Evolutionary conservation across 192 early-diverging fungal genomes (phyloP).

Genomic region (Coemansia sp.): DNA sequence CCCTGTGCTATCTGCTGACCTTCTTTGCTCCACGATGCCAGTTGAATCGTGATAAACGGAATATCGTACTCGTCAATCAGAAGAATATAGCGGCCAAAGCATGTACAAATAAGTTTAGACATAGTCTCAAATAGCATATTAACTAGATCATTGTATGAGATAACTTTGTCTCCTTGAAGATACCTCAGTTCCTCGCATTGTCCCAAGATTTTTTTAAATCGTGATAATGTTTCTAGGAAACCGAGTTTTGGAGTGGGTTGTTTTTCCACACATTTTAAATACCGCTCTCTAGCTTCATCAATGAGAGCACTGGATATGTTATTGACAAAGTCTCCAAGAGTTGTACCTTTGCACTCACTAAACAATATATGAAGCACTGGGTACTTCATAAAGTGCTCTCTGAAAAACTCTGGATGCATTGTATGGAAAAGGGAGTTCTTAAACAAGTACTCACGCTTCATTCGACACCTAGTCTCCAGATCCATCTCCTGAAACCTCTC

Average conservation of each 20-base stretch:
- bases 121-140: slow-evolving; percentile 13
- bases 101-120: slow-evolving; percentile 6
- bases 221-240: not conserved
- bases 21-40: slow-evolving; percentile 16
- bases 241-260: not conserved
- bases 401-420: slow-evolving; percentile 28
- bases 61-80: slow-evolving; percentile 48
- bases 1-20: slow-evolving; percentile 14
- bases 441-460: slow-evolving; percentile 39
- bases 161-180: not conserved
- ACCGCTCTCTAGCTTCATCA: not conserved
- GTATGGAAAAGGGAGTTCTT: slow-evolving; percentile 24
- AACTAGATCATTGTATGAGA: not conserved
- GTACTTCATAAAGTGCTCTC: slow-evolving; percentile 43
- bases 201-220: not conserved
- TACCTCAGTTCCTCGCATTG: not conserved
- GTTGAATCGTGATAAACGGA: slow-evolving; percentile 36
- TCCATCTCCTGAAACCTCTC: slow-evolving; percentile 12
- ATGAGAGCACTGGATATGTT: not conserved
- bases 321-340: not conserved
- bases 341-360: not conserved
- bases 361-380: slow-evolving; percentile 36
- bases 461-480: slow-evolving; percentile 22
- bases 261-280: not conserved
- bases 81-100: slow-evolving; percentile 36